Evolutionary conservation across 2,329 filamentous ascomycete genomes (phyloP), one percentile per base, ranked within the genome.

Genomic region (Neonectria magnoliae): DNA sequence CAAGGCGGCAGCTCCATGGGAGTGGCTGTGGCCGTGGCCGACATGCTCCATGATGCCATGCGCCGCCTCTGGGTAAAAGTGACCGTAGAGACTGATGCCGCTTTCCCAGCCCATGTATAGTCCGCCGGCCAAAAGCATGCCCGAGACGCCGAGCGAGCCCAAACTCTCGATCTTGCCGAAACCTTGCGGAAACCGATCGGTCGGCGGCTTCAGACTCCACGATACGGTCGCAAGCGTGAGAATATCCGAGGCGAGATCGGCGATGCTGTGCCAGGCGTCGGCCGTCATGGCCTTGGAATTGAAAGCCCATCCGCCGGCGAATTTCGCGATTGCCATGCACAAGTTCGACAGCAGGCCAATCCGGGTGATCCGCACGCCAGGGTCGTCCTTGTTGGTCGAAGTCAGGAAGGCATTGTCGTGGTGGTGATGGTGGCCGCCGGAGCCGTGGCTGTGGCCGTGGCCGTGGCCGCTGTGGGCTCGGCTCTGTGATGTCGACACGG

Each of bases 111-210:
- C 94, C 91, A 99, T 98, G 78, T 97, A 94, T 67, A 97, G 82
- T 55, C 96, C 96, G 67, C 96, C 96, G 52, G 91, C 89, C 2
- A 99, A 87, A 73, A 99, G 84, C 81, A 99, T 92, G 68, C 94
- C 90, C 71, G 94, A 98, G 36, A 99, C 96, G 16, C 95, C 96
- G 64, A 99, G 82, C 22, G 94, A 96, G 20, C 96, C 96, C 76
- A 99, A 82, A 74, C 94, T 97, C 83, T 99, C 96, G n/a, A 99
- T 88, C 83, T 99, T 99, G 76, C 96, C 96, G 77, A 97, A 99
- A 2, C 96, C 96, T 73, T 90, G 89, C 2, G 96, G 96, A 76
- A 97, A 99, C 44, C 87, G 87, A 59, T 91, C 87, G 11, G 92
- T 93, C 0, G 96, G 94, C 6, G 93, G 91, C 73, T 92, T 93